Percentiles rank a stretch among this genome's conserved stretches.
Conservation (phyloP, 495 filamentous ascomycete species). For the Paragyromitra xinjiangensis region DNA sequence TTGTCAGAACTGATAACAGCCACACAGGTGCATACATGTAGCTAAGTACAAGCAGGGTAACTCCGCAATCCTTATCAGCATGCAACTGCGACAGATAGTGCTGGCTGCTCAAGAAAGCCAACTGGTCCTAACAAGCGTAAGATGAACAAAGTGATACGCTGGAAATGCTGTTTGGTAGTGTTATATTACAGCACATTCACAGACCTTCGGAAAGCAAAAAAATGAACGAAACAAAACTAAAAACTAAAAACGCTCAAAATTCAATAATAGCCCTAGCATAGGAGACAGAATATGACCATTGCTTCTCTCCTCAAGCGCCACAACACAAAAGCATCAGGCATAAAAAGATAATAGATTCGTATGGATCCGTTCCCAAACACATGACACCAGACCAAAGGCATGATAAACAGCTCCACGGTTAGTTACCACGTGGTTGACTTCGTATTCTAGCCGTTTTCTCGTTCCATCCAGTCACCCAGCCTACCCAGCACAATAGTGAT, state of each 20-base stretch:
- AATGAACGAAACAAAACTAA: neutral
- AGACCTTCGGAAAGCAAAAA: neutral
- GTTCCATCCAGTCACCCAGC: neutral
- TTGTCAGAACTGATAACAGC: neutral
- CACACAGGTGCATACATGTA: no score
- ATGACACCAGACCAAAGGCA: neutral
- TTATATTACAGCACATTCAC: constrained; percentile 14
- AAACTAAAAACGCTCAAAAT: constrained; percentile 34
- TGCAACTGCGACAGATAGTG: no score
- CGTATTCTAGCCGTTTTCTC: neutral
- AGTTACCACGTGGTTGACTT: neutral
- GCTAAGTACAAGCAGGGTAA: constrained; percentile 19
- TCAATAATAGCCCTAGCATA: neutral
- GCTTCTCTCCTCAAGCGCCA: neutral
- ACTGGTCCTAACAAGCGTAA: neutral
- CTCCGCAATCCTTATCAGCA: neutral
- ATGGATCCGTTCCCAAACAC: neutral
- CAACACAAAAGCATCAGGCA: neutral
- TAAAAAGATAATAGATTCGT: neutral
- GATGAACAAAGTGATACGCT: neutral
- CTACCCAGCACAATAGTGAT: neutral
- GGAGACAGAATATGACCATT: constrained; percentile 15
- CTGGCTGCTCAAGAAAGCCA: neutral
- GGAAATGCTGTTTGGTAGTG: constrained; percentile 7
- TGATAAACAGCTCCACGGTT: neutral